A percentile compares a stretch with the other conserved stretches of the same genome.
These are phyloP conservation scores for Amanita fuliginea DNA, from an alignment of 768 basidiomycete genomes.

Conservation along the genomic window DNA sequence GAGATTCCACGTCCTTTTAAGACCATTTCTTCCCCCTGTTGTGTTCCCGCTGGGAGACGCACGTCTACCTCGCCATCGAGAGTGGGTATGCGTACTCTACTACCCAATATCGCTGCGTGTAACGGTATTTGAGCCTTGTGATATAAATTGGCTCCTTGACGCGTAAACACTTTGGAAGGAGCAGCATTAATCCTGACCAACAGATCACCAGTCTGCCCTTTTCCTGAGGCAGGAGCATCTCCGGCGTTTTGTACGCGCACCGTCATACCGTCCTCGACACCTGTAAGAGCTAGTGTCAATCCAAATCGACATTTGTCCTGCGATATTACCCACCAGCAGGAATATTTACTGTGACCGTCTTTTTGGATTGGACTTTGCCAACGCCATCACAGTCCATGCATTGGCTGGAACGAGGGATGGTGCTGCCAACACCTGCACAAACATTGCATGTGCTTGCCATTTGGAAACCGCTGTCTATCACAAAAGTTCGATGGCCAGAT, in stretches of 20 bases:
- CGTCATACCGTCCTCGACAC: constrained; percentile 92
- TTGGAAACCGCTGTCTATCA: constrained; percentile 89
- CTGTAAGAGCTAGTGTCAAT: constrained; percentile 24
- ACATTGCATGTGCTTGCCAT: constrained; percentile 86
- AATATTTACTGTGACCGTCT: constrained; percentile 70
- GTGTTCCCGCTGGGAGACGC: constrained; percentile 84
- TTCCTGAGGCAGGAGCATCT: constrained; percentile 73
- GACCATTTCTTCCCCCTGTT: constrained; percentile 96
- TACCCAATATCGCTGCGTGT: constrained; percentile 88
- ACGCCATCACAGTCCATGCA: constrained; percentile 79
- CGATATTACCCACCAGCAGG: constrained; percentile 60
- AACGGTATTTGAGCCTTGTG: constrained; percentile 86
- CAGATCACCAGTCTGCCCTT: constrained; percentile 75
- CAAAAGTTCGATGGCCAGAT: constrained; percentile 79
- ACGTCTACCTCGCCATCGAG: constrained; percentile 95
- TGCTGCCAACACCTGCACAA: constrained; percentile 75
- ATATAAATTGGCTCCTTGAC: constrained; percentile 88
- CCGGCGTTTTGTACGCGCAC: constrained; percentile 73
- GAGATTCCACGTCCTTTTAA: constrained; percentile 78
- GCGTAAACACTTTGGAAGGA: constrained; percentile 72
- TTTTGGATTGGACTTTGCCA: constrained; percentile 77
- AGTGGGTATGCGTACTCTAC: constrained; percentile 85
- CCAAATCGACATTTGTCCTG: neutral
- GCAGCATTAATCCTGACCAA: constrained; percentile 79
- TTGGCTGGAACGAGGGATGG: constrained; percentile 65